Evolutionary conservation across 2,329 filamentous ascomycete genomes (phyloP).

Genomic region (Neocatenulostroma microsporum): DNA sequence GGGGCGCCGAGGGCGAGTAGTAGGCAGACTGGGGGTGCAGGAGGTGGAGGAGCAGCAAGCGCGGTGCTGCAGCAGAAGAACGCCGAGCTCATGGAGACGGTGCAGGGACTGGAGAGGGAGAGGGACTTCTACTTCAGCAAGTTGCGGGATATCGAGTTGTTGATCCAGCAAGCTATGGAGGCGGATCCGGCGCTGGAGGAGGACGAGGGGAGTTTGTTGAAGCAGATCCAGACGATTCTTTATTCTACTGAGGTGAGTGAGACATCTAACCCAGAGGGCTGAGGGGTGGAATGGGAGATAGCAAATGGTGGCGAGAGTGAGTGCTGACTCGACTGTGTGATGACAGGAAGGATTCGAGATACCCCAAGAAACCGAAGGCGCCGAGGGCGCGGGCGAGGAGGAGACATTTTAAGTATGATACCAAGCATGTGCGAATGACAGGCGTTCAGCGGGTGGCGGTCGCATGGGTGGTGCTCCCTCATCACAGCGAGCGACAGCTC

Average conservation of each 20-base stretch:
- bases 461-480: no score
- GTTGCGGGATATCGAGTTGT: slow-evolving; percentile 88
- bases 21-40: slow-evolving; percentile 34
- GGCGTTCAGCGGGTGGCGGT: no score
- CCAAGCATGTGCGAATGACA: no score
- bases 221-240: slow-evolving; percentile 91
- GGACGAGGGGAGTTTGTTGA: slow-evolving; percentile 83
- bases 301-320: no score
- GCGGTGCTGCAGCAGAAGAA: slow-evolving; percentile 79
- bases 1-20: slow-evolving; percentile 38
- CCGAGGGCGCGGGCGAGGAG: slow-evolving; percentile 55
- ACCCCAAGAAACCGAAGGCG: slow-evolving; percentile 65
- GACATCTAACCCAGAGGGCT: no score
- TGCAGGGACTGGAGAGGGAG: slow-evolving; percentile 89
- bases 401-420: slow-evolving; percentile 62
- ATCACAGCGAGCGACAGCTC: no score
- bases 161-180: slow-evolving; percentile 89
- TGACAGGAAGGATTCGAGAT: slow-evolving; percentile 64
- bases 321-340: no score
- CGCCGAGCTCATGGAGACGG: slow-evolving; percentile 82
- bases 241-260: slow-evolving; percentile 81
- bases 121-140: slow-evolving; percentile 99
- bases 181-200: slow-evolving; percentile 89
- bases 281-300: no score
- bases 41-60: slow-evolving; percentile 47